Evolutionary conservation across 2,329 filamentous ascomycete genomes (phyloP).

Genomic region (Trichoderma sp.): DNA sequence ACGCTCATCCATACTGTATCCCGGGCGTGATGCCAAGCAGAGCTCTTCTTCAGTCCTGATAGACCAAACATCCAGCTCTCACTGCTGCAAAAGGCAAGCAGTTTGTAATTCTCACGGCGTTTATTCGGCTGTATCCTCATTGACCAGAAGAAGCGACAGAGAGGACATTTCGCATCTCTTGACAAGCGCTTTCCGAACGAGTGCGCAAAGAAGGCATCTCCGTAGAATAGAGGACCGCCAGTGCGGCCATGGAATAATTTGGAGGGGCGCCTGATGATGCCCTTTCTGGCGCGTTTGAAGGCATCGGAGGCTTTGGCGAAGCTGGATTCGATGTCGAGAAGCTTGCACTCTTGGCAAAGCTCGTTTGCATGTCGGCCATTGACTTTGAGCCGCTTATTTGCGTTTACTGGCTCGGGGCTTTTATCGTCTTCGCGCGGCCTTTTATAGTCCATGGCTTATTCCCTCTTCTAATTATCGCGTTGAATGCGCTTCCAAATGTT

Average conservation of each 20-base stretch:
- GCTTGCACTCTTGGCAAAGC: conserved; percentile 15
- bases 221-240: conserved; percentile 14
- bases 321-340: conserved; percentile 5
- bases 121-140: conserved; percentile 1
- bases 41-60: conserved; percentile 6
- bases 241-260: not conserved
- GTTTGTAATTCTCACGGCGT: conserved; percentile 8
- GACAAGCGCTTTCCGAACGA: conserved; percentile 15
- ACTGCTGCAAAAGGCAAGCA: conserved; percentile 23
- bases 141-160: conserved; percentile 16
- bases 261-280: not conserved
- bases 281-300: conserved; percentile 7
- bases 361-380: not conserved
- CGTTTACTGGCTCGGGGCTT: not conserved
- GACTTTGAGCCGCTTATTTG: conserved; percentile 9
- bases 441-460: not conserved
- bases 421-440: not conserved
- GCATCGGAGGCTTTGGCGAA: not conserved
- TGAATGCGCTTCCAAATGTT: no score
- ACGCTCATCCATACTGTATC: conserved; percentile 23
- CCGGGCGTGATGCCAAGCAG: not conserved
- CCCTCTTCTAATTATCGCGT: not conserved
- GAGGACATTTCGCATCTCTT: not conserved
- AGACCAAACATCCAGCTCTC: conserved; percentile 16
- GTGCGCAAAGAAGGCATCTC: conserved; percentile 21